These are phyloP conservation scores for Eimeria maxima DNA, from an alignment of 169 alveolate genomes.

Conservation along the genomic window DNA sequence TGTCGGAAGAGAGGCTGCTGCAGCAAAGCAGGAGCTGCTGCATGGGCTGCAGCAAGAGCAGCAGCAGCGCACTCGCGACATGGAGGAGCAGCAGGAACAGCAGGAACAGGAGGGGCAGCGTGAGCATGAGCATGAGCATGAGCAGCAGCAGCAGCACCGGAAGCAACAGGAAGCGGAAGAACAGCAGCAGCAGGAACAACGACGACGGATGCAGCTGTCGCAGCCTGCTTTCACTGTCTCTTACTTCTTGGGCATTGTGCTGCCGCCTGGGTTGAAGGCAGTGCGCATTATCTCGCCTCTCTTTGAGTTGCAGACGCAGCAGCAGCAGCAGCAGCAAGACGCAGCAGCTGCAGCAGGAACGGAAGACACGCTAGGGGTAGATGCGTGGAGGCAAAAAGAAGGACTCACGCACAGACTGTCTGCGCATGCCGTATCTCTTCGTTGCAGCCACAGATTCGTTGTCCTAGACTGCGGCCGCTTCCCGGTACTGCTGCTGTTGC, in stretches of 20 bases:
- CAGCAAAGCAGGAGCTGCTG: slow-evolving; percentile 45
- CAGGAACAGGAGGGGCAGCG: neutral
- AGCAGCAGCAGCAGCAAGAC: slow-evolving; percentile 39
- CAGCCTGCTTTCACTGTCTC: slow-evolving; percentile 54
- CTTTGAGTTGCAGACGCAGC: slow-evolving; percentile 49
- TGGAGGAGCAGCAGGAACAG: slow-evolving; percentile 33
- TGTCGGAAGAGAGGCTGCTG: neutral
- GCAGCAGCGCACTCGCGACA: too few species aligned
- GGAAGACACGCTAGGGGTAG: neutral
- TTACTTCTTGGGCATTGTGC: slow-evolving; percentile 42
- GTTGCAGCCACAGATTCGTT: slow-evolving; percentile 75
- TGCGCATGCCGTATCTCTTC: slow-evolving; percentile 76
- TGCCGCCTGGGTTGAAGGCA: slow-evolving; percentile 42
- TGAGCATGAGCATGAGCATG: neutral
- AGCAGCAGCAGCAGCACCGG: slow-evolving; percentile 46
- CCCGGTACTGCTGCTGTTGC: slow-evolving; percentile 72
- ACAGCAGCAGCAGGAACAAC: slow-evolving; percentile 14
- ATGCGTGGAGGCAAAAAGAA: slow-evolving; percentile 1
- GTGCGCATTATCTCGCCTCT: slow-evolving; percentile 52
- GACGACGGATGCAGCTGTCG: slow-evolving; percentile 47
- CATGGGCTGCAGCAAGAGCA: slow-evolving; percentile 11
- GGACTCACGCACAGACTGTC: slow-evolving; percentile 55
- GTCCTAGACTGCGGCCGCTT: slow-evolving; percentile 56
- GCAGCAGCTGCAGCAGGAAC: slow-evolving; percentile 36
- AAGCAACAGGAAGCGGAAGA: neutral